Conservation (phyloP, 208 protist genomes). For the Leishmania major region DNA sequence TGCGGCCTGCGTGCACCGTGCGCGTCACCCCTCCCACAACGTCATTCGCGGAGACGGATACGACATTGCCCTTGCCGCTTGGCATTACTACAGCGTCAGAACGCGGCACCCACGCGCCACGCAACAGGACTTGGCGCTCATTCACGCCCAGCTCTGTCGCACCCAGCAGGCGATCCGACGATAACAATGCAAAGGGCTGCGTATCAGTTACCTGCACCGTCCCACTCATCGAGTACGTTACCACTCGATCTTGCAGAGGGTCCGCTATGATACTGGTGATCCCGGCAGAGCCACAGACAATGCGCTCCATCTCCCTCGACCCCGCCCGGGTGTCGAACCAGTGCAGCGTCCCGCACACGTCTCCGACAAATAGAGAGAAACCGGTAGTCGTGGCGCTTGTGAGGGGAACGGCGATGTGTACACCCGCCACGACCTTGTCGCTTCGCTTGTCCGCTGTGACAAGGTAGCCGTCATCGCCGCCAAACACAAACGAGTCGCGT, state of each 20-base stretch:
- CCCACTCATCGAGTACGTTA: slow-evolving; percentile 63
- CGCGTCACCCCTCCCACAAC: slow-evolving; percentile 23
- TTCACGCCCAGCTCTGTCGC: slow-evolving; percentile 36
- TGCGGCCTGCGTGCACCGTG: slow-evolving; percentile 7
- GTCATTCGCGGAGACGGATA: slow-evolving; percentile 16
- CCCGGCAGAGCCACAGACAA: slow-evolving; percentile 36
- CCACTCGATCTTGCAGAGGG: slow-evolving; percentile 24
- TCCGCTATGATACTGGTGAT: slow-evolving; percentile 40
- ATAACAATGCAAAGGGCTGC: slow-evolving; percentile 72
- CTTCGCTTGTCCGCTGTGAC: slow-evolving; percentile 39
- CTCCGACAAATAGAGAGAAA: slow-evolving; percentile 70
- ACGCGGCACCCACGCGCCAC: slow-evolving; percentile 38
- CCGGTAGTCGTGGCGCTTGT: slow-evolving; percentile 39
- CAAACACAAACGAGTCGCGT: slow-evolving; percentile 39
- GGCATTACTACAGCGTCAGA: slow-evolving; percentile 31
- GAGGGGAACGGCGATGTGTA: slow-evolving; percentile 59
- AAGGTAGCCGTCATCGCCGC: slow-evolving; percentile 85
- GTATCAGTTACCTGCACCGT: slow-evolving; percentile 50
- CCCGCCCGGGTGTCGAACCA: slow-evolving; percentile 63
- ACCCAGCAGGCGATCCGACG: slow-evolving; percentile 49
- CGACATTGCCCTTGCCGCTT: slow-evolving; percentile 28
- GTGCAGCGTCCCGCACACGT: slow-evolving; percentile 65
- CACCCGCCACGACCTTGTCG: slow-evolving; percentile 6
- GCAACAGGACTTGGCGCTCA: slow-evolving; percentile 42
- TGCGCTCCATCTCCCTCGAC: slow-evolving; percentile 35